Base-by-base conservation (phyloP, 805 yeast species). In the Ogataea nonfermentans region DNA sequence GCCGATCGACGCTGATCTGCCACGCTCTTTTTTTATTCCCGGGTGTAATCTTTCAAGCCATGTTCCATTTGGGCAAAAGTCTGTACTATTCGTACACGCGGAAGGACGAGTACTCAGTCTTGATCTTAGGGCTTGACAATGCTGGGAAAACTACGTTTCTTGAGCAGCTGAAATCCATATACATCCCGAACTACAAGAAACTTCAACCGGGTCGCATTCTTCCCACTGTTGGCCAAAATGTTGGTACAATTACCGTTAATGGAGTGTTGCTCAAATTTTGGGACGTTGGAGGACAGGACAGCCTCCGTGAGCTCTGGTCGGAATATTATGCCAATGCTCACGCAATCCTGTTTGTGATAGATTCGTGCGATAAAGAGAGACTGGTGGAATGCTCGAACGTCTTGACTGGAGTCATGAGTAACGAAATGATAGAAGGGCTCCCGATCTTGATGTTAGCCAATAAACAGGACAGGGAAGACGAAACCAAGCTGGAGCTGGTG, bases 141-240 rank as follows among this genome's bases (percentile, higher is more conserved):
- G 96, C 98, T 0, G 99, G 99, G 1, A 91, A 91, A 60, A 93
- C 98, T 10, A 84, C 91, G 0, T 73, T 83, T 43, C 58, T 83
- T 16, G 93, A 84, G 57, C 74, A 79, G 47, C 63, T 82, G 25
- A 84, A 84, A 55, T 68, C 71, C 30, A 60, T 71, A 32, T 81
- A 74, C 52, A 66, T 70, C 22, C 62, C 71, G 34, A 68, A 64
- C 30, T 68, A 74, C 22, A 74, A 70, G 38, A 66, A 63, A 37
- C 54, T 66, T 5, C 73, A 76, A 2, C 69, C 79, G 15, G 79
- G 77, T 38, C 68, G 87, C 43, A 88, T 89, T 12, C 69, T 84
- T 20, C 97, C 99, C 2, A 91, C 99, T 0, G 95, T 91, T 32
- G 99, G 99, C 3, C 99, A 93, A 59, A 93, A 93, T 58, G 85